A percentile compares a stretch with the other conserved stretches of the same genome.
phyloP scores from a whole-genome alignment of 2,329 filamentous ascomycete genomes.

The Aureobasidium sp. region DNA sequence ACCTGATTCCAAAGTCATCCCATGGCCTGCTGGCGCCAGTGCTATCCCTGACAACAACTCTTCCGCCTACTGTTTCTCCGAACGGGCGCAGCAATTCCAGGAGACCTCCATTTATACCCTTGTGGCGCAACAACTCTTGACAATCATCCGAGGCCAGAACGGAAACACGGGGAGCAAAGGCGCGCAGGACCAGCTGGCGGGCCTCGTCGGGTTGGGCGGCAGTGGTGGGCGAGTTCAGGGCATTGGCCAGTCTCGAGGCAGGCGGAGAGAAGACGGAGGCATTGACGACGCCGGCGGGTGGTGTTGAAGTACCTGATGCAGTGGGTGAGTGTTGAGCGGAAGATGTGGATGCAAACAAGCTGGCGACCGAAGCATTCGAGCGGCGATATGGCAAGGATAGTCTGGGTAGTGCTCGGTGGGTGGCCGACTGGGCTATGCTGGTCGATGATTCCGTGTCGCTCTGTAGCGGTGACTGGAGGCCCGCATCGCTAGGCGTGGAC shows the following conservation, averaged over 20 bases:
- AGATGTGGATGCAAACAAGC: slow-evolving; percentile 45
- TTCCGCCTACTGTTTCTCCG: slow-evolving; percentile 78
- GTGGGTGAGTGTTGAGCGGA: slow-evolving; percentile 33
- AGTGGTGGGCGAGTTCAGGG: slow-evolving; percentile 31
- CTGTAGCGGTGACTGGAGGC: slow-evolving; percentile 58
- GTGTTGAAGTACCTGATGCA: slow-evolving; percentile 36
- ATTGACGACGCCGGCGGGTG: slow-evolving; percentile 26
- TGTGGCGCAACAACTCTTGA: slow-evolving; percentile 67
- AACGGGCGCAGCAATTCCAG: slow-evolving; percentile 84
- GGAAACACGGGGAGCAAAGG: slow-evolving; percentile 83
- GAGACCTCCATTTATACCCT: slow-evolving; percentile 75
- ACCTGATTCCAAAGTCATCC: slow-evolving; percentile 86
- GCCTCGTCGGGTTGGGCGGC: slow-evolving; percentile 45
- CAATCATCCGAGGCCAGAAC: slow-evolving; percentile 83
- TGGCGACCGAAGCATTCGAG: slow-evolving; percentile 44
- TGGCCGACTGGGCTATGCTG: slow-evolving; percentile 47
- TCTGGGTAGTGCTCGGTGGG: slow-evolving; percentile 37
- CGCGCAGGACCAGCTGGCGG: slow-evolving; percentile 62
- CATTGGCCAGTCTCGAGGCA: slow-evolving; percentile 29
- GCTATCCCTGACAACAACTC: slow-evolving; percentile 84
- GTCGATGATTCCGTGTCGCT: slow-evolving; percentile 59
- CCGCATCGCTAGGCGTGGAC: slow-evolving; percentile 51
- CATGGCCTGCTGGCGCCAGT: slow-evolving; percentile 72
- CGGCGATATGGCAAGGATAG: slow-evolving; percentile 47
- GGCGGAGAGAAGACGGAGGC: slow-evolving; percentile 38